Evolutionary conservation across 306 rosid genomes (phyloP).

Genomic region (Lablab purpureus): DNA sequence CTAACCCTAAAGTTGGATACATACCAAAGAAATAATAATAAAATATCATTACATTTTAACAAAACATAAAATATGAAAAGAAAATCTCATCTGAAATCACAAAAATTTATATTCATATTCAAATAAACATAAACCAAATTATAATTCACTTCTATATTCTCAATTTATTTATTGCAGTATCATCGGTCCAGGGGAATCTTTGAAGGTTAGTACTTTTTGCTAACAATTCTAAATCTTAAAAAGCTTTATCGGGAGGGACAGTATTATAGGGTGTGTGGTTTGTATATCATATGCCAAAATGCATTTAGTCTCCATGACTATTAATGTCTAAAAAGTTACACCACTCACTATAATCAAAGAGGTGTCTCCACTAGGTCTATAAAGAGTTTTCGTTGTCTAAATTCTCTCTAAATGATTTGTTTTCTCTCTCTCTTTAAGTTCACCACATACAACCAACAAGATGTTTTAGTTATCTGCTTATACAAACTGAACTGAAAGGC

Average conservation of each 20-base stretch:
- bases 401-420: conserved; percentile 9
- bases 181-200: neutral
- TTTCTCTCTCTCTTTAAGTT: neutral
- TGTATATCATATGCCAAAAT: neutral
- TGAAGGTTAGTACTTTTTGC: neutral
- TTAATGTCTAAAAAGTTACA: neutral
- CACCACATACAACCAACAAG: neutral
- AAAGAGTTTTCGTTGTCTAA: neutral
- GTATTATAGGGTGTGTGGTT: neutral
- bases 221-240: neutral
- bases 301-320: neutral
- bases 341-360: neutral
- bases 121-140: neutral
- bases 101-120: conserved; percentile 25
- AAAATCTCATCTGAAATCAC: neutral
- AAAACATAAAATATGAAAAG: neutral
- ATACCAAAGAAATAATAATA: no score
- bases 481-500: conserved; percentile 15
- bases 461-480: conserved; percentile 10
- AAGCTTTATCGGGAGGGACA: neutral
- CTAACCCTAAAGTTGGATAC: no score
- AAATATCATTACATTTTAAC: no score
- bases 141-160: conserved; percentile 4
- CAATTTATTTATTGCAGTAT: neutral
- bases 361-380: neutral